A percentile compares a stretch with the other conserved stretches of the same genome.
Evolutionary conservation across 1,139 yeast species (phyloP).

Genomic region (Meyerozyma guilliermondii): DNA sequence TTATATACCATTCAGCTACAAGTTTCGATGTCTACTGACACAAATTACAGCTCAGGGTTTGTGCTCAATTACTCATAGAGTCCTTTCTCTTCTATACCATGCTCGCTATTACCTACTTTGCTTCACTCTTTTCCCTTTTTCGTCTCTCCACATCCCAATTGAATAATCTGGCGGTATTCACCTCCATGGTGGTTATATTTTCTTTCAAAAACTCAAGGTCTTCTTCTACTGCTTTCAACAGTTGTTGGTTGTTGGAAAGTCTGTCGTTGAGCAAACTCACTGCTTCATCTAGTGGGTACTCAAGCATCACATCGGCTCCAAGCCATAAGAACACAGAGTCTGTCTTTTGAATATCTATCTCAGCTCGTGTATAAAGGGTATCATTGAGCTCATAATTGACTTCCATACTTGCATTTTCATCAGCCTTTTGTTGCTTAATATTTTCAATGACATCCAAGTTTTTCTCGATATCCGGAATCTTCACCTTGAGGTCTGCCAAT

Average conservation of each 20-base stretch:
- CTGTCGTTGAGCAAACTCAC: conserved; percentile 60
- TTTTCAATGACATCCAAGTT: conserved; percentile 69
- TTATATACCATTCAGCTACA: too few species aligned
- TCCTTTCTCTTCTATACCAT: too few species aligned
- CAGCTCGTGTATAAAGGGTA: conserved; percentile 82
- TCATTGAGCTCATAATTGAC: conserved; percentile 89
- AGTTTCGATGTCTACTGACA: too few species aligned
- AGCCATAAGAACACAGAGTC: conserved; percentile 78
- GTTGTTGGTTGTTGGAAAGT: conserved; percentile 57
- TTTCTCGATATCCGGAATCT: conserved; percentile 88
- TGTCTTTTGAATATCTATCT: conserved; percentile 44
- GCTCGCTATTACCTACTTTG: background rate
- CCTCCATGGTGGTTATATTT: conserved; percentile 96
- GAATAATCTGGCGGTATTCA: conserved; percentile 89
- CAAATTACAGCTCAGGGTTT: too few species aligned
- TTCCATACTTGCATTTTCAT: conserved; percentile 39
- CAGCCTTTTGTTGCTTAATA: conserved; percentile 43
- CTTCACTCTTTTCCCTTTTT: conserved; percentile 26
- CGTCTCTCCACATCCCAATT: conserved; percentile 95
- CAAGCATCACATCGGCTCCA: conserved; percentile 97
- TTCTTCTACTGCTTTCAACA: conserved; percentile 60
- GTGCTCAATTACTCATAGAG: too few species aligned
- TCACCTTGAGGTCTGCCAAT: conserved; percentile 58
- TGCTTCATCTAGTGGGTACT: conserved; percentile 88
- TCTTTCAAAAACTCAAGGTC: conserved; percentile 82